Base-by-base conservation (phyloP, 805 yeast genomes). In the Diddensiella santjacobensis region DNA sequence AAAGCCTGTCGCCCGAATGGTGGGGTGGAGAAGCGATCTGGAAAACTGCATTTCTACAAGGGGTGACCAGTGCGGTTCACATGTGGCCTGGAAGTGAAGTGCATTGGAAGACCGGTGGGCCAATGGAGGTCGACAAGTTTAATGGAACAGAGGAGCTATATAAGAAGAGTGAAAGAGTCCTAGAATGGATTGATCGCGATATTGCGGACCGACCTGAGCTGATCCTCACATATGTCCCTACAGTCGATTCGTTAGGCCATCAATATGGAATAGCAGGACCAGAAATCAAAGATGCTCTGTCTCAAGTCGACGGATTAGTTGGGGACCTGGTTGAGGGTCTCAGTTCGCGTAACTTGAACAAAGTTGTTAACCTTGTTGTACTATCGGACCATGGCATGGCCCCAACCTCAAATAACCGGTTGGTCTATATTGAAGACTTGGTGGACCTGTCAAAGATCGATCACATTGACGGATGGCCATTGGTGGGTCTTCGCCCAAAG, bases 41-140 rank as follows among this genome's bases (percentile, higher is more conserved):
- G 97, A 68, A 74, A 26, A 86, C 95, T 1, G 88, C 91, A 0
- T 71, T 71, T 23, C 63, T 64, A 17, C 84, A 84, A 50, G 83
- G 81, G 3, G 74, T 83, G 1, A 68, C 69, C 2, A 67, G 84
- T 3, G 95, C 89, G 0, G 83, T 87, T n/a, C 95, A 89, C 65
- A 89, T 88, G 96, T 90, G 95, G 95, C 96, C 96, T 0, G 96
- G 96, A 1, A 80, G 89, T 50, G 96, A 88, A 57, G 95, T 81
- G 4, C 74, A 75, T 22, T 79, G 77, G 60, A 49, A 60, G 48
- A 71, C 77, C 47, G 63, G 64, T 3, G 75, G 73, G 19, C 81
- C 84, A 1, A 75, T 74, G 42, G 55, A 51, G 41, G 78, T 79
- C 29, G 93, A 84, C 55, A 66, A 68, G 46, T 90, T 77, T 67